These are phyloP conservation scores for Laburnicola sp. DNA, from an alignment of 2,329 filamentous ascomycete species.

Conservation along the genomic window DNA sequence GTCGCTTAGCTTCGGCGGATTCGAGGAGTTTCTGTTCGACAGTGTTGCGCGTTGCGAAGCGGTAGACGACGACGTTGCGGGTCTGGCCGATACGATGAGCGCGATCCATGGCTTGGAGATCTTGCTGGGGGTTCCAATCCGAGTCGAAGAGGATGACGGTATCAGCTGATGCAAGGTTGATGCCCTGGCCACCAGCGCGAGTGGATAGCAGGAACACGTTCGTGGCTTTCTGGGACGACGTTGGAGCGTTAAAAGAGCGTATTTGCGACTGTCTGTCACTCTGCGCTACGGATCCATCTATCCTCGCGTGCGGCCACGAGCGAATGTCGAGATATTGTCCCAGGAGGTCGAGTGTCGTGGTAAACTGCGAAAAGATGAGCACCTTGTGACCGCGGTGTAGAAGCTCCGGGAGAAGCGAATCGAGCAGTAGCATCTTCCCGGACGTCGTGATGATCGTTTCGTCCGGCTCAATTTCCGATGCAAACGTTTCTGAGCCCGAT, in stretches of 20 bases:
- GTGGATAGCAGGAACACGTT: conserved; percentile 88
- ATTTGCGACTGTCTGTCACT: conserved; percentile 55
- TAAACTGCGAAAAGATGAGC: conserved; percentile 96
- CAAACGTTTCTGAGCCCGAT: conserved; percentile 48
- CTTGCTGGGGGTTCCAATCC: conserved; percentile 95
- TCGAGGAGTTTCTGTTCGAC: conserved; percentile 86
- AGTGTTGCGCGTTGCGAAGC: conserved; percentile 88
- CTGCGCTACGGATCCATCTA: conserved; percentile 85
- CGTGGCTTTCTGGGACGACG: conserved; percentile 27
- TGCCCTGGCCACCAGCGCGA: conserved; percentile 89
- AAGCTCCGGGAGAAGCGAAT: conserved; percentile 77
- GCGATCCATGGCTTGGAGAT: conserved; percentile 93
- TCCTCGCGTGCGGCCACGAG: conserved; percentile 80
- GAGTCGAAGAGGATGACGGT: conserved; percentile 90
- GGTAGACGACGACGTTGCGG: conserved; percentile 87
- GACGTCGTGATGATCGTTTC: conserved; percentile 83
- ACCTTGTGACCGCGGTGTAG: conserved; percentile 81
- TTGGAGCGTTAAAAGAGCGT: conserved; percentile 52
- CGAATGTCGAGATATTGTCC: conserved; percentile 84
- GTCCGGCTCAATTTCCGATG: conserved; percentile 62
- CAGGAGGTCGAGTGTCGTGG: conserved; percentile 87
- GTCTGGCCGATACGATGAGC: conserved; percentile 95
- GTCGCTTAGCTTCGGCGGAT: conserved; percentile 86
- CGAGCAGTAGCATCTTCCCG: conserved; percentile 93
- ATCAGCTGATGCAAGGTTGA: conserved; percentile 89